Base-by-base conservation (phyloP, 2,329 filamentous ascomycete species). In the Penicillium sp. region DNA sequence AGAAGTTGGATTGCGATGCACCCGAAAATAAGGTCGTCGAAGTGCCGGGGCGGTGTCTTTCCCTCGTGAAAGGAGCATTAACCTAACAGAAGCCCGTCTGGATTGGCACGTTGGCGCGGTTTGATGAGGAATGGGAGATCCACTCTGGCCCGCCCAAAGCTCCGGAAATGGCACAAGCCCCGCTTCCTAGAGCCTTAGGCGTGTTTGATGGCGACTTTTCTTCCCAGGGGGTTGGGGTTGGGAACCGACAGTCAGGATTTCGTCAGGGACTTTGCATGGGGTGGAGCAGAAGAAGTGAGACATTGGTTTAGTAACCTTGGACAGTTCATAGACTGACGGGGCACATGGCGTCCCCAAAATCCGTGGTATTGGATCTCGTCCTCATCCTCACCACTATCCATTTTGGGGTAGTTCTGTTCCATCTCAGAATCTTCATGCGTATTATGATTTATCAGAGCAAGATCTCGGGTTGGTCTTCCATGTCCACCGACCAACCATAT, bases 21-120 rank as follows among this genome's bases (percentile, higher is more conserved):
- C 51, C 28, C 26, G 51, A n/a, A 37, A 52, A 54, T 42, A 37
- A 37, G 19, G 26, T 13, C 26, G 28, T 43, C 37, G 19, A 8
- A 22, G 16, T 35, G 30, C 49, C 30, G 35, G 25, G 30, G 30
- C 11, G 49, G 49, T 52, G 30, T 16, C 38, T 22, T 51, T 8
- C 25, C 25, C 30, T 35, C 30, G n/a, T 52, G n/a, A 19, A 16
- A 56, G 53, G 53, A 56, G 53, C 53, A 56, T 56, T 56, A 37
- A 56, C 28, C 53, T 56, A 35, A 42, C 38, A 28, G 40, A 33
- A 8, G 51, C 53, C 53, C 42, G 53, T 35, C 33, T 33, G 11
- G 11, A 8, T 33, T 33, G 7, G 11, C 35, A 28, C 10, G 42
- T 56, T 56, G 33, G 53, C 53, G 43, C 43, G 22, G n/a, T n/a